Evolutionary conservation across 176 grass and related monocot genomes (phyloP).

Genomic region (Pontederia crassipes): DNA sequence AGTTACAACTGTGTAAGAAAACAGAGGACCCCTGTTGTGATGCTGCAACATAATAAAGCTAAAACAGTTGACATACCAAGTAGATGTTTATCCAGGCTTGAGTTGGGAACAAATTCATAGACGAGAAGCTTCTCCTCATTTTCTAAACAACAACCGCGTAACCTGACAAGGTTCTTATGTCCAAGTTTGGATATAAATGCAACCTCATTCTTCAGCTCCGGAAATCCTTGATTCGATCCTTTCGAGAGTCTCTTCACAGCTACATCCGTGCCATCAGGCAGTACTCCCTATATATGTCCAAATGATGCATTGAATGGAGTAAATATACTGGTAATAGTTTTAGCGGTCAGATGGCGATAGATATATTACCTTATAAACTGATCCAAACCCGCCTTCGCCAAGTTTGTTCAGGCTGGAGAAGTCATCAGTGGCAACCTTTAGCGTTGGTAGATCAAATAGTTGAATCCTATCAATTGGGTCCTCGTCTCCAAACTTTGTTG

Average conservation of each 20-base stretch:
- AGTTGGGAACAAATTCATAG: slow-evolving; percentile 10
- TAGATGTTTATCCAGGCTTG: slow-evolving; percentile 11
- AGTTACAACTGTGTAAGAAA: too few species aligned
- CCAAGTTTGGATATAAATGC: neutral
- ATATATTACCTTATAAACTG: slow-evolving; percentile 37
- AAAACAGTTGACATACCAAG: neutral
- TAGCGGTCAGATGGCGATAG: neutral
- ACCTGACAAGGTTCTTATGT: slow-evolving; percentile 9
- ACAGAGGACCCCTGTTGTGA: too few species aligned
- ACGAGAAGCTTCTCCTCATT: slow-evolving; percentile 2
- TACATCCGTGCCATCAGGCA: slow-evolving; percentile 13
- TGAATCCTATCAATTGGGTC: neutral
- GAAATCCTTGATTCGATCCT: neutral
- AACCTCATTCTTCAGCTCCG: slow-evolving; percentile 2
- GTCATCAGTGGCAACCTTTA: slow-evolving; percentile 28
- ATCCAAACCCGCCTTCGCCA: slow-evolving; percentile 50
- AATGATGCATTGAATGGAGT: neutral
- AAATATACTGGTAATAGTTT: neutral
- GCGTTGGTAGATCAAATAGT: slow-evolving; percentile 30
- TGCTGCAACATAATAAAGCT: too few species aligned
- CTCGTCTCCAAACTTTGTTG: too few species aligned
- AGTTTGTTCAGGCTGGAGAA: slow-evolving; percentile 41
- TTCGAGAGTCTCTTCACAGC: slow-evolving; percentile 15
- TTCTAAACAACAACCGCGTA: neutral
- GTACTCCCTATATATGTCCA: slow-evolving; percentile 18